Evolutionary conservation across 2,329 filamentous ascomycete species (phyloP), one percentile per base, ranked within the genome.

Genomic region (Aspergillus bombycis): DNA sequence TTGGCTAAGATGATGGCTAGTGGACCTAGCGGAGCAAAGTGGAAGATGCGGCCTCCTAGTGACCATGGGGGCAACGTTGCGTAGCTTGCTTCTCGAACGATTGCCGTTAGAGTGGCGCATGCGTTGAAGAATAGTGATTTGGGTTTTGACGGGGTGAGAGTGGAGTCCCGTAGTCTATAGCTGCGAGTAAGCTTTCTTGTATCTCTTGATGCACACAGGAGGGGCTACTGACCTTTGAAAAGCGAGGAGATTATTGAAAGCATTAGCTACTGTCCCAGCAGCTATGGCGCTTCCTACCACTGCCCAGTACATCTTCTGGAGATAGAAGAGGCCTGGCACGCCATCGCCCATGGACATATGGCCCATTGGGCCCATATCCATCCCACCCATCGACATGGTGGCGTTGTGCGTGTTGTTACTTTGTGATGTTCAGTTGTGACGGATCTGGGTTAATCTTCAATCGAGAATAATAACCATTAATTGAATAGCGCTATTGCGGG

Each of bases 251-350:
- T 79, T 75, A 68, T 85, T 85, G 66, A 82, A 77, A 1, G 74
- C 66, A 63, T 83, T 82, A 41, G 77, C 70, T 0, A 76, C 60
- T 1, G 75, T 72, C 19, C 75, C 77, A 52, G 73, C 70, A 11
- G 66, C 78, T 61, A 79, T 75, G 48, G 74, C 72, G 56, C 76
- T 73, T 7, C 77, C 78, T 16, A 86, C 79, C 3, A 84, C 79
- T 1, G 79, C 80, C 80, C 84, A 86, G 72, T 86, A 86, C 69
- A 83, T 82, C 56, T 81, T 78, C 66, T 85, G 84, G 59, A 86
- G 76, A 32, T 80, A 75, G 61, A 79, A 79, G 41, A 83, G 78
- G 41, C 75, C 75, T 9, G 83, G 83, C 34, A 83, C 72, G 54
- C 79, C 80, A 60, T 70, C 67, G 14, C 77, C 78, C 70, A 78